These are phyloP conservation scores for Lyophyllum decastes DNA, from an alignment of 768 basidiomycete genomes.

Conservation along the genomic window DNA sequence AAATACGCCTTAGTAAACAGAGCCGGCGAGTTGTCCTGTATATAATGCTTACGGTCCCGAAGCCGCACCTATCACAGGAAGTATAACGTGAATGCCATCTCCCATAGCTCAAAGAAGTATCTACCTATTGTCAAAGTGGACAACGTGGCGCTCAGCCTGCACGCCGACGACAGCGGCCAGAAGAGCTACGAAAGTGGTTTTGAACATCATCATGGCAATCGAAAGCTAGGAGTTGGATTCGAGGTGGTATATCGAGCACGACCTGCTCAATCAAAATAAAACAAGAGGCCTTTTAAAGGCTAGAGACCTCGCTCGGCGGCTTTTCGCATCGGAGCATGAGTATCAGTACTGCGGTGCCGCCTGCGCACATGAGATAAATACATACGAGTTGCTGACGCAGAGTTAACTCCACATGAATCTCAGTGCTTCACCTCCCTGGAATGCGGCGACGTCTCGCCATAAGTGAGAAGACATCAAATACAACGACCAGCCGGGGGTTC, in stretches of 20 bases:
- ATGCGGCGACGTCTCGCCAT: neutral
- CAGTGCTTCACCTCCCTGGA: neutral
- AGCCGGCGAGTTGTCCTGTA: neutral
- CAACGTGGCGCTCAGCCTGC: slow-evolving; percentile 33
- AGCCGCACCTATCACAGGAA: slow-evolving; percentile 26
- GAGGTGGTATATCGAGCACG: neutral
- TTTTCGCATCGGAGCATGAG: neutral
- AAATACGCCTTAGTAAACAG: neutral
- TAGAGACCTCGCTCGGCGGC: neutral
- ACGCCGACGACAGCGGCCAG: slow-evolving; percentile 18
- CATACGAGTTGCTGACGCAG: neutral
- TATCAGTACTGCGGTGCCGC: neutral
- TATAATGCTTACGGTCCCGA: slow-evolving; percentile 29
- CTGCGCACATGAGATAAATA: neutral
- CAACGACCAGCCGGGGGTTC: neutral
- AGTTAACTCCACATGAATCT: neutral
- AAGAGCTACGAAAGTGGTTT: slow-evolving; percentile 18
- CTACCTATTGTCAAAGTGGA: slow-evolving; percentile 36
- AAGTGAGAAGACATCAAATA: neutral
- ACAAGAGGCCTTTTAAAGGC: neutral
- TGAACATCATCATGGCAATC: slow-evolving; percentile 5
- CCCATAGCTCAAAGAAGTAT: neutral
- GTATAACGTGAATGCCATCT: too few species aligned
- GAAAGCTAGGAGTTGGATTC: neutral
- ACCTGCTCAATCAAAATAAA: neutral